Evolutionary conservation across 139 green algal species (phyloP), one percentile per base, ranked within the genome.

Genomic region (Volvox africanus): DNA sequence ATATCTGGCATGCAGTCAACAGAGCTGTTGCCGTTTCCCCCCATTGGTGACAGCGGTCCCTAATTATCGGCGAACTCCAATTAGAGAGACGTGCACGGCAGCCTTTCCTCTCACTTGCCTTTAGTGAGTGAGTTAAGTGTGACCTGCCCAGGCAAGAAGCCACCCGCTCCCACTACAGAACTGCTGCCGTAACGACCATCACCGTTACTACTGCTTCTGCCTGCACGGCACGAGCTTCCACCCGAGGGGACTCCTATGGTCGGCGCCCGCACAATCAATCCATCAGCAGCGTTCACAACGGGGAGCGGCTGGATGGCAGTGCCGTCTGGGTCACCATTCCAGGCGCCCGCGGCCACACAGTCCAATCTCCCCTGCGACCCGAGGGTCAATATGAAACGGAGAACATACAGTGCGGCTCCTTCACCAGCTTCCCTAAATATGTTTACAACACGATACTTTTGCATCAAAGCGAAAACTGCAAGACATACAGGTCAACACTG

Each of bases 301-400:
- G n/a, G n/a, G 73, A 2, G 12, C n/a, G 73, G 73, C 73, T 32
- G 16, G 16, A 18, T 30, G 9, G 73, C n/a, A 12, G 73, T 12
- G n/a, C 21, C 73, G 3, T 44, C 73, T 11, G 12, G 16, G 75
- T 35, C 33, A 30, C 75, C 75, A 24, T 81, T 24, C 75, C 75
- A 81, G 11, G 30, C 30, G 21, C 75, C 61, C 12, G 37, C 81
- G 14, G 50, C 81, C 3, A 32, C 82, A 67, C 65, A 88, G 82
- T 88, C 82, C 11, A 67, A 62, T 33, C 79, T 88, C 33, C 82
- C 82, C 82, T 88, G 82, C 30, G n/a, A 21, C 30, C 44, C 5
- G 9, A 14, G 44, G 44, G 9, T 9, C 44, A 9, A 9, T 14
- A 55, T 55, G 9, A 55, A 55, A 55, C 44, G 44, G 44, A 55